Evolutionary conservation across 2,329 filamentous ascomycete genomes (phyloP), one percentile per base, ranked within the genome.

Genomic region (Rutstroemia sydowiana): DNA sequence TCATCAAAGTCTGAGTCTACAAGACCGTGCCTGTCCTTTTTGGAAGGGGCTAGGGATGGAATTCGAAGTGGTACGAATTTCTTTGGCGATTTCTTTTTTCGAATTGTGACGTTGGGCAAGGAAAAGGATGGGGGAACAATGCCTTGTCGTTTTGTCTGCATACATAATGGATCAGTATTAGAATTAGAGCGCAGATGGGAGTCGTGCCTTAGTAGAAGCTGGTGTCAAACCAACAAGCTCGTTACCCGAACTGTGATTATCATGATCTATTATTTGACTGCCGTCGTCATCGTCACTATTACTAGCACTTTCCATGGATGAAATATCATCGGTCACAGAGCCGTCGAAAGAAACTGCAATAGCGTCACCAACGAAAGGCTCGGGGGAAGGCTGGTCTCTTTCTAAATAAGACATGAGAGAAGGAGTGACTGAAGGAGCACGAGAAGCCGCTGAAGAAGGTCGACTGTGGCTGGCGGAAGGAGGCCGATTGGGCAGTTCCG

Each of bases 101-200:
- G 54, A 11, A 56, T n/a, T 1, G 54, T 60, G 20, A 60, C 48
- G 9, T 57, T 59, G 11, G 55, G n/a, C n/a, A 59, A 42, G 14
- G 54, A 51, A 40, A 54, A 49, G n/a, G 43, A 51, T 13, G 47
- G 44, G 5, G 40, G 34, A 2, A 48, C 32, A 16, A 47, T 48
- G 9, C 49, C 55, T 51, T 43, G 45, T 36, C 52, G 48, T 31
- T 51, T 57, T 10, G 32, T 20, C 49, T 48, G 26, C 44, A 16
- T 13, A 9, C 20, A 10, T n/a, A 16, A 23, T 20, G 14, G 5
- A 13, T 51, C 6, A 51, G 48, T 46, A 46, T n/a, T 10, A 6
- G 36, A 3, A 37, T 5, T 14, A n/a, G 18, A 16, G 16, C 11
- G 3, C 8, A 23, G 23, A 8, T 23, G 13, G 14, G 6, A n/a